A percentile compares a stretch with the other conserved stretches of the same genome.
Evolutionary conservation across 768 basidiomycete genomes (phyloP).

Genomic region (Hydnomerulius pinastri): DNA sequence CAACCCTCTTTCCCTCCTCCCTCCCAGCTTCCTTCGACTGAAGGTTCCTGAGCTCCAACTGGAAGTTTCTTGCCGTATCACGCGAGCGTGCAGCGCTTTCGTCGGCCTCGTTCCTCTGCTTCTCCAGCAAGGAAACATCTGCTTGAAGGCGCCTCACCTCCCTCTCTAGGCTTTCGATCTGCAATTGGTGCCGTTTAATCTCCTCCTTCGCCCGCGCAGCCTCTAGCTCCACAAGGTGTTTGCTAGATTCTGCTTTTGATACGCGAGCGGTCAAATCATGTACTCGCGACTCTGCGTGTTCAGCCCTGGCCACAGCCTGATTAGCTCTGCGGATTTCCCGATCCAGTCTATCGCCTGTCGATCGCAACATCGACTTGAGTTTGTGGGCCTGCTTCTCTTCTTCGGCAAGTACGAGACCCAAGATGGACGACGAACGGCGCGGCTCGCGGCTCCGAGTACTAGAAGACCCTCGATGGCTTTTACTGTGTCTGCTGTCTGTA

Average conservation of each 20-base stretch:
- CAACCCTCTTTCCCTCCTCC: conserved; percentile 43
- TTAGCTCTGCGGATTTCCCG: conserved; percentile 57
- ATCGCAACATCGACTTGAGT: conserved; percentile 53
- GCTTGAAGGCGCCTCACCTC: conserved; percentile 40
- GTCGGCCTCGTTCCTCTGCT: conserved; percentile 42
- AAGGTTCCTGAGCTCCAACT: conserved; percentile 45
- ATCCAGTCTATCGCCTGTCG: conserved; percentile 55
- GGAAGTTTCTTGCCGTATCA: conserved; percentile 44
- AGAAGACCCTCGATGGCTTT: conserved; percentile 34
- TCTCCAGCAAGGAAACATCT: conserved; percentile 36
- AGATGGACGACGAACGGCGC: conserved; percentile 37
- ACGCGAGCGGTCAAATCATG: conserved; percentile 42
- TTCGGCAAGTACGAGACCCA: conserved; percentile 48
- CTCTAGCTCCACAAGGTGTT: conserved; percentile 40
- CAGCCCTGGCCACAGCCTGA: conserved; percentile 50
- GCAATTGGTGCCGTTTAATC: conserved; percentile 45
- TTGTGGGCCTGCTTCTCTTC: conserved; percentile 60
- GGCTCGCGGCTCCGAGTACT: conserved; percentile 42
- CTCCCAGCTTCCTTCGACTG: conserved; percentile 44
- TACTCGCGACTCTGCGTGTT: conserved; percentile 50
- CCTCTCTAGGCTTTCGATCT: conserved; percentile 47
- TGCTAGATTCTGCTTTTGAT: conserved; percentile 43
- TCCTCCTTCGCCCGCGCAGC: conserved; percentile 47
- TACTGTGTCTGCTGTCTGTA: conserved; percentile 28
- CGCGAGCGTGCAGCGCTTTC: conserved; percentile 44